Evolutionary conservation across 306 rosid genomes (phyloP).

Genomic region (Vigna angularis): DNA sequence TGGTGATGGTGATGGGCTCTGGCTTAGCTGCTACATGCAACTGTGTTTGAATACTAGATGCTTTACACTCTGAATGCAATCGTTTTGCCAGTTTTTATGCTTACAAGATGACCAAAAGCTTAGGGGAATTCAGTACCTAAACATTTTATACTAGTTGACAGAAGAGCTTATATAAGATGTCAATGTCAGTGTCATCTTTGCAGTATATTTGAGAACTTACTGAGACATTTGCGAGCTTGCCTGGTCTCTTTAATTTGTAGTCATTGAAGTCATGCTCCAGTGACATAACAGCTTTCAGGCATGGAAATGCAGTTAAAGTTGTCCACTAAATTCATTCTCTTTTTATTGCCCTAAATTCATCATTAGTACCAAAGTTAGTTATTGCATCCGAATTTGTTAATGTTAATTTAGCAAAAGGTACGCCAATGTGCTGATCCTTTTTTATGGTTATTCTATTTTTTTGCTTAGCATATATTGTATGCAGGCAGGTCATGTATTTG

Average conservation of each 20-base stretch:
- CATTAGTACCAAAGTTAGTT: background rate
- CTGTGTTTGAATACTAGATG: conserved; percentile 5
- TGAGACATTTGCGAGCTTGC: background rate
- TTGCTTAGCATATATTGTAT: background rate
- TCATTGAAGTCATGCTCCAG: conserved; percentile 17
- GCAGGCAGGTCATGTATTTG: background rate
- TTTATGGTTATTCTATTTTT: background rate
- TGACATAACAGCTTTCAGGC: background rate
- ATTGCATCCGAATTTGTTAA: background rate
- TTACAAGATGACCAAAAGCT: conserved; percentile 4
- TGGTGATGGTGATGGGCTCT: conserved; percentile 15
- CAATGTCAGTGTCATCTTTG: background rate
- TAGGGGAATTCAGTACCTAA: background rate
- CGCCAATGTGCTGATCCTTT: background rate
- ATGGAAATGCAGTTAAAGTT: background rate
- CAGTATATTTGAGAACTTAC: conserved; percentile 24
- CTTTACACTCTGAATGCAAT: conserved; percentile 13
- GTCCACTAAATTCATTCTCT: conserved; percentile 4
- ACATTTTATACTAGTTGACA: conserved; percentile 3
- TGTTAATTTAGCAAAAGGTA: background rate
- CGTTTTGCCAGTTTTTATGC: conserved; percentile 5
- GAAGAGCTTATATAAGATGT: conserved; percentile 23
- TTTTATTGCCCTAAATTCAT: background rate
- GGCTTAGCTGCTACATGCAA: conserved; percentile 10
- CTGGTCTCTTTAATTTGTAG: background rate